Percentiles rank a stretch among this genome's conserved stretches.
These are phyloP conservation scores for Emiliania huxleyi DNA, from an alignment of 78 protist genomes.

Conservation along the genomic window DNA sequence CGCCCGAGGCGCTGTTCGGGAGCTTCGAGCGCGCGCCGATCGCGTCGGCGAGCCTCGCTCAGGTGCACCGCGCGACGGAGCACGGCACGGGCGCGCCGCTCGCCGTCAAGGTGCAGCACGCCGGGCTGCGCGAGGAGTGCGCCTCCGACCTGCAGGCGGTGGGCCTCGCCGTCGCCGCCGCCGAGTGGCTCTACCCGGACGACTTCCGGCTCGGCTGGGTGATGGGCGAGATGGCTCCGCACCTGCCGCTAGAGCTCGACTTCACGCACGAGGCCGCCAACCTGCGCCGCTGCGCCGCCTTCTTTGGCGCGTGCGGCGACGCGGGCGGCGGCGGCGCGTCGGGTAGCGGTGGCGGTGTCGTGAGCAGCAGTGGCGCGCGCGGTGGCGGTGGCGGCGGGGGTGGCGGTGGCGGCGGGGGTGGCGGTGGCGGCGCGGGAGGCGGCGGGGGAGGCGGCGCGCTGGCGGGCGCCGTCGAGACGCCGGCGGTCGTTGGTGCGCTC, in stretches of 20 bases:
- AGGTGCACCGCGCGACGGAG: slow-evolving; percentile 46
- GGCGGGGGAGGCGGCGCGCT: neutral
- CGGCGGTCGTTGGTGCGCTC: neutral
- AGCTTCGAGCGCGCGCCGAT: slow-evolving; percentile 35
- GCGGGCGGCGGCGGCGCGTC: too few species aligned
- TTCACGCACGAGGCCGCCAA: slow-evolving; percentile 28
- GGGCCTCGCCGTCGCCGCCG: neutral
- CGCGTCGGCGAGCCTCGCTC: slow-evolving; percentile 67
- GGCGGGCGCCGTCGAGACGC: neutral
- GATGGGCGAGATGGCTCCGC: neutral
- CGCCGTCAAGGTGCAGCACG: slow-evolving; percentile 59
- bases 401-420: too few species aligned
- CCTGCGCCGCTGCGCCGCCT: neutral
- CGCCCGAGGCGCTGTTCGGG: slow-evolving; percentile 22
- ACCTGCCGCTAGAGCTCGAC: slow-evolving; percentile 45
- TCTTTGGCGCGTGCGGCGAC: neutral
- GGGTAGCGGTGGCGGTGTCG: too few species aligned
- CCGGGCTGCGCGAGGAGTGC: neutral
- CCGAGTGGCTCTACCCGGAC: neutral
- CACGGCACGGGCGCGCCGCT: slow-evolving; percentile 12
- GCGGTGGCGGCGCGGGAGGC: too few species aligned
- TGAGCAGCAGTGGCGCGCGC: too few species aligned
- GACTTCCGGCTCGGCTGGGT: neutral
- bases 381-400: too few species aligned
- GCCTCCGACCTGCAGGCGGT: neutral